phyloP scores from a whole-genome alignment of 305 asterid species.

The Fraxinus velutina region DNA sequence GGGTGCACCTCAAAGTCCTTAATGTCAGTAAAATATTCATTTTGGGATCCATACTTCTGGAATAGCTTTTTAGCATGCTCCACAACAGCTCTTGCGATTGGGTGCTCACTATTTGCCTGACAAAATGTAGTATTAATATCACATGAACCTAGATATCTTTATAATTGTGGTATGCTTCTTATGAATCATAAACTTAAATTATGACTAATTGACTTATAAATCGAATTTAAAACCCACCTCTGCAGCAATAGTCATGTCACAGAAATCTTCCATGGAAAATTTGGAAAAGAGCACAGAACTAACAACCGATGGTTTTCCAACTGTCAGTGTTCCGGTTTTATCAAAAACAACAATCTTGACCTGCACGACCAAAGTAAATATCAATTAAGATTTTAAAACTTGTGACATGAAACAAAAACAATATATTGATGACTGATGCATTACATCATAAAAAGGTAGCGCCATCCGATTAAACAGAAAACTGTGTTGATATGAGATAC shows the following conservation, averaged over 20 bases:
- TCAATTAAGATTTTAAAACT: slow-evolving; percentile 14
- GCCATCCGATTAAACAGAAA: neutral
- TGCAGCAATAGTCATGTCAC: slow-evolving; percentile 76
- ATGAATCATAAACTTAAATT: neutral
- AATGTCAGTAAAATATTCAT: slow-evolving; percentile 52
- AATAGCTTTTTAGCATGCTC: slow-evolving; percentile 65
- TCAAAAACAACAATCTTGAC: slow-evolving; percentile 79
- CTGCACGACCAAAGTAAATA: slow-evolving; percentile 38
- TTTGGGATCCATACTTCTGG: slow-evolving; percentile 39
- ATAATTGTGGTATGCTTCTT: neutral
- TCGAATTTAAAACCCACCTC: slow-evolving; percentile 54
- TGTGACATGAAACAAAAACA: slow-evolving; percentile 1
- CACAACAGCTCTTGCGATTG: slow-evolving; percentile 86
- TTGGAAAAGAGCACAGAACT: slow-evolving; percentile 68
- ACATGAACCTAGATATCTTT: neutral
- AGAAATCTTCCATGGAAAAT: slow-evolving; percentile 71
- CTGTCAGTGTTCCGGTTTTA: slow-evolving; percentile 87
- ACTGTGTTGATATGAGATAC: neutral
- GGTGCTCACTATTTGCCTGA: slow-evolving; percentile 96
- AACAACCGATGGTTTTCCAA: slow-evolving; percentile 88
- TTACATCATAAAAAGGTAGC: neutral
- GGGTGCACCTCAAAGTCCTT: slow-evolving; percentile 82
- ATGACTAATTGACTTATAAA: neutral
- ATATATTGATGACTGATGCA: slow-evolving; percentile 2
- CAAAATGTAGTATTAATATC: slow-evolving; percentile 15